Evolutionary conservation across 2,329 filamentous ascomycete species (phyloP).

Genomic region (Hirsutella rhossiliensis): DNA sequence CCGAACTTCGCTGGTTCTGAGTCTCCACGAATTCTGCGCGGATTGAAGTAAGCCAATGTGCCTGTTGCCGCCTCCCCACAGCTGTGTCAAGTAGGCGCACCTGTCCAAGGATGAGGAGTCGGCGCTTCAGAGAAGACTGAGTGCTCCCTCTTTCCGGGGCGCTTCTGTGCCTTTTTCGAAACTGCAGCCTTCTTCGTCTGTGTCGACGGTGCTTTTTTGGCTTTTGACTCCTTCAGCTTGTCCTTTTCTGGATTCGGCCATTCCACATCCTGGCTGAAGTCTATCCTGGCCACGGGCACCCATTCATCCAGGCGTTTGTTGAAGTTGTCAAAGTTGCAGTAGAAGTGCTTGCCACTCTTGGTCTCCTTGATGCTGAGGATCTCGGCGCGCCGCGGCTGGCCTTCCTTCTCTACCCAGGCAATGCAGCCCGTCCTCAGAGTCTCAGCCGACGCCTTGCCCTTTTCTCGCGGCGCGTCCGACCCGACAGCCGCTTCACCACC

Average conservation of each 20-base stretch:
- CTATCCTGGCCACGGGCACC: conserved; percentile 72
- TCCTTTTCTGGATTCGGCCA: conserved; percentile 89
- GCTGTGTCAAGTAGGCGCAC: conserved; percentile 9
- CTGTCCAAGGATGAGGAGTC: conserved; percentile 41
- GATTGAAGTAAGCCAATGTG: neutral
- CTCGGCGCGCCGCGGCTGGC: conserved; percentile 80
- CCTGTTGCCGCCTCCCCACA: neutral
- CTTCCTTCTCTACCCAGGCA: conserved; percentile 56
- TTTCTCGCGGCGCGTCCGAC: conserved; percentile 49
- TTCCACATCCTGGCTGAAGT: conserved; percentile 83
- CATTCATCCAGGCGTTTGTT: conserved; percentile 83
- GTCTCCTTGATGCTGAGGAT: conserved; percentile 89
- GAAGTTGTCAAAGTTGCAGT: conserved; percentile 97
- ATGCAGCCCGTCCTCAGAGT: conserved; percentile 57
- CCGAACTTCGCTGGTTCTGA: conserved; percentile 31
- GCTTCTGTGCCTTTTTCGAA: conserved; percentile 47
- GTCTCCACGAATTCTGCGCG: conserved; percentile 33
- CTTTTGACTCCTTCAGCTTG: conserved; percentile 62
- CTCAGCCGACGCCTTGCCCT: conserved; percentile 72
- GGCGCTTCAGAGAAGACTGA: conserved; percentile 39
- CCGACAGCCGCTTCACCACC: conserved; percentile 43
- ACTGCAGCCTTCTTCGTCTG: conserved; percentile 44
- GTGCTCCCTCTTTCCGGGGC: conserved; percentile 42
- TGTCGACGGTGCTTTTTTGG: conserved; percentile 52
- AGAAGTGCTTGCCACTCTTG: conserved; percentile 80